Percentiles rank a stretch among this genome's conserved stretches.
These are phyloP conservation scores for Combretum micranthum DNA, from an alignment of 345 rosid genomes.

Conservation along the genomic window DNA sequence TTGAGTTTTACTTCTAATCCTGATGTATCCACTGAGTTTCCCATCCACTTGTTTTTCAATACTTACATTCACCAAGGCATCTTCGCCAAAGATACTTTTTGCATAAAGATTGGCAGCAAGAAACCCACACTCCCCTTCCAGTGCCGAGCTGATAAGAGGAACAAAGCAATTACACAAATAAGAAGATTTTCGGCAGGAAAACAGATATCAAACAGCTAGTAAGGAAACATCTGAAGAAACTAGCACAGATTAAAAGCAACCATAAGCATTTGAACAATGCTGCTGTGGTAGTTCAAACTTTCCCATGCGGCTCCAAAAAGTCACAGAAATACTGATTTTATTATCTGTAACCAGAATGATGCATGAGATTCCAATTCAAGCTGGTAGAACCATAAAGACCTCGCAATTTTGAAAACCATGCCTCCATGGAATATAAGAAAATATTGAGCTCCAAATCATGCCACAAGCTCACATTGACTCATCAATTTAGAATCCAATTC, in stretches of 20 bases:
- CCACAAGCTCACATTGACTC: too few relatives aligned
- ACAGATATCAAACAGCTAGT: neutral
- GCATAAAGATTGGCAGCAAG: conserved; percentile 87
- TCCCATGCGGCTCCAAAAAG: too few relatives aligned
- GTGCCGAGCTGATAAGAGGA: conserved; percentile 44
- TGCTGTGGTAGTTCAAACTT: too few relatives aligned
- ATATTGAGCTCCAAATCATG: too few relatives aligned
- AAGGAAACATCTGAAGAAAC: neutral
- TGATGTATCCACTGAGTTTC: conserved; percentile 71
- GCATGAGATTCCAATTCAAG: too few relatives aligned
- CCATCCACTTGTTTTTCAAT: conserved; percentile 70
- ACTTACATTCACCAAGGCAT: conserved; percentile 74
- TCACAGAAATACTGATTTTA: too few relatives aligned
- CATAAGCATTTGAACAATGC: too few relatives aligned
- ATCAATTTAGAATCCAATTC: too few relatives aligned
- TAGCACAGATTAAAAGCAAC: neutral
- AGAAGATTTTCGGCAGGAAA: neutral
- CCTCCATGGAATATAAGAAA: too few relatives aligned
- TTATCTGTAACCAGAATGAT: too few relatives aligned
- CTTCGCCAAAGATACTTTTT: conserved; percentile 85
- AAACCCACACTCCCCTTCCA: conserved; percentile 80
- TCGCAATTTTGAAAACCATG: too few relatives aligned
- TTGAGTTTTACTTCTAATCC: conserved; percentile 91
- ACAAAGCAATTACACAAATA: neutral
- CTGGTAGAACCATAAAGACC: too few relatives aligned